Evolutionary conservation across 352 stramenopile species (phyloP), one percentile per base, ranked within the genome.

Genomic region (Globisporangium nodosum): DNA sequence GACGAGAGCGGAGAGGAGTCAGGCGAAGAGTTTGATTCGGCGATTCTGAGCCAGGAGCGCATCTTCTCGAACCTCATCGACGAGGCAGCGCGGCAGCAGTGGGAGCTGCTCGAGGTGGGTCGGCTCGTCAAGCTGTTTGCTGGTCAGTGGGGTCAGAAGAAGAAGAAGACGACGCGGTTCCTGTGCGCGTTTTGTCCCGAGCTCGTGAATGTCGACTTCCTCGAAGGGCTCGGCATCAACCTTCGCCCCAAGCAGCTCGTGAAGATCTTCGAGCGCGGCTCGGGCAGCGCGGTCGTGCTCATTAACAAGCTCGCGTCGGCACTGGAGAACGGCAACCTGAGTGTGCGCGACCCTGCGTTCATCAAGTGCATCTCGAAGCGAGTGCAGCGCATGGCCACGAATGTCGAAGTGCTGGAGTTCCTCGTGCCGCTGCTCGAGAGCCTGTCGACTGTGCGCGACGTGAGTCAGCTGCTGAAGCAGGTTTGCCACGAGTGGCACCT

Each of bases 201-300:
- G 58, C 74, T 95, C 11, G 85, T 95, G 45, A 90, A 73, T 49
- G 80, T 90, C 12, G 85, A 94, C n/a, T 94, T 94, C 48, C 59
- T 94, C 5, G 85, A 94, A 68, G 85, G 85, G 5, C 68, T 94
- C 30, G 71, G 71, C 61, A 69, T 91, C 7, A 70, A 72, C 5
- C 55, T 94, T 42, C 68, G 66, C 2, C 61, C 73, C 4, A 62
- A 73, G 27, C 74, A 93, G 27, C 64, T 95, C 46, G 52, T 95
- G n/a, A 57, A 64, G 58, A 75, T 93, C 15, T 87, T 95, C 63
- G 76, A 86, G 18, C 60, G 64, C 12, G 83, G 85, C 3, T 95
- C 85, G 0, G 77, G 81, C 7, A 83, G 69, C 1, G 56, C 70
- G 0, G 53, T 47, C 12, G 81, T 92, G 15, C 56, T 93, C 13